Evolutionary conservation across 768 basidiomycete genomes (phyloP), one percentile per base, ranked within the genome.

Genomic region (Leccinellum albellum): DNA sequence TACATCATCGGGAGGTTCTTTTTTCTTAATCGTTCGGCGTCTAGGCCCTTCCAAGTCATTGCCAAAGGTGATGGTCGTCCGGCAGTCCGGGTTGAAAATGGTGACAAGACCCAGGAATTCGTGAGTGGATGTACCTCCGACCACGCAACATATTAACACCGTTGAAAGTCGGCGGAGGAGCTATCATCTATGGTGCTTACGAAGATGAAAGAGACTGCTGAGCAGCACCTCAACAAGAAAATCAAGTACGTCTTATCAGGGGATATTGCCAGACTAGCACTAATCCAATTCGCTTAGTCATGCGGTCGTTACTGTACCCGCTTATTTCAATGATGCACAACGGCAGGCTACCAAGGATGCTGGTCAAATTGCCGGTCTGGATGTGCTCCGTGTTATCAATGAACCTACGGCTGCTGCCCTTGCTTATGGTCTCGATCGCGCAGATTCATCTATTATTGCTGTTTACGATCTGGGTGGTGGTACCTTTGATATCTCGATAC

Each of bases 281-380:
- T 59, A 3, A 66, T 57, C 57, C 50, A 26, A 12, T 33, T 33
- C 10, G 2, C 51, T 40, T 55, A 91, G 88, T 66, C 86, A 91
- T 53, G 89, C 89, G 26, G 95, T 98, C 66, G 79, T 98, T 67
- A 98, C 95, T 14, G 96, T 98, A 29, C 97, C 96, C 1, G 95
- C 96, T 0, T 98, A 98, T 78, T 99, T 98, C 85, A 99, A 99
- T 73, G 97, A 99, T 70, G 95, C 97, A 20, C 97, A 99, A 75
- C 88, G 97, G 58, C 96, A 98, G 79, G 97, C 97, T 4, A 99
- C 97, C 44, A 97, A 98, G 77, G 88, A 98, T 59, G 94, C 97
- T 53, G 97, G 97, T 69, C 88, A 93, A 71, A 98, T 98, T 64
- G 95, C 97, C 20, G 97, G 97, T 69, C 84, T 98, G 17, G 93